Percentiles rank a stretch among this genome's conserved stretches.
Evolutionary conservation across 352 stramenopile genomes (phyloP).

Genomic region (Phytophthora vignae): DNA sequence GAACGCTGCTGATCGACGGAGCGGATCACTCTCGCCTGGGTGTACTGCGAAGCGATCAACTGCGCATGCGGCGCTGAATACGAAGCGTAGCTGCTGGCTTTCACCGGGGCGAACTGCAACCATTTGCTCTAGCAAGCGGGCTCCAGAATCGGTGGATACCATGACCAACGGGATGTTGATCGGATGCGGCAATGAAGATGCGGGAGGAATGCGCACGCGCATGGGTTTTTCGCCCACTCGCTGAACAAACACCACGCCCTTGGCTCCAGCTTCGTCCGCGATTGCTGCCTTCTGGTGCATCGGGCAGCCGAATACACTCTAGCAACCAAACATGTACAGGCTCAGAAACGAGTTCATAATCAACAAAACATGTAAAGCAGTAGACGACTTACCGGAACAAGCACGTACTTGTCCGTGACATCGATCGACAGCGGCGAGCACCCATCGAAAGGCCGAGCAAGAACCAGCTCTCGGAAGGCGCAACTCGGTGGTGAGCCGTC

Average conservation of each 20-base stretch:
- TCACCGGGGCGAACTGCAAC: constrained; percentile 35
- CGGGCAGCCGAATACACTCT: constrained; percentile 60
- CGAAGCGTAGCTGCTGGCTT: constrained; percentile 56
- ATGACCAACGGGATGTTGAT: constrained; percentile 71
- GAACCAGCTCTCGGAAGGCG: constrained; percentile 53
- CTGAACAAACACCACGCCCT: constrained; percentile 72
- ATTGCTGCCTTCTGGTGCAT: constrained; percentile 74
- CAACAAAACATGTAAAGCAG: neutral
- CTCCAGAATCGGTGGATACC: constrained; percentile 69
- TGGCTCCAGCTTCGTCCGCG: constrained; percentile 62
- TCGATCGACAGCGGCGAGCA: constrained; percentile 58
- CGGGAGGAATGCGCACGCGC: constrained; percentile 52
- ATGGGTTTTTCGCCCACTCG: constrained; percentile 61
- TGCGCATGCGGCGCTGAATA: constrained; percentile 60
- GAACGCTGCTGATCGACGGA: constrained; percentile 45
- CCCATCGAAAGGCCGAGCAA: constrained; percentile 64
- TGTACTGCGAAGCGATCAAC: constrained; percentile 57
- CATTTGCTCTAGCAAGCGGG: constrained; percentile 53
- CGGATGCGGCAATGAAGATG: constrained; percentile 45
- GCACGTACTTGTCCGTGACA: constrained; percentile 60
- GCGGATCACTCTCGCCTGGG: constrained; percentile 45
- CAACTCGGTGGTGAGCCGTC: constrained; percentile 66
- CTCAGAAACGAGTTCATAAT: neutral
- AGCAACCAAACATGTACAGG: neutral
- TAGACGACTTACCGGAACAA: constrained; percentile 55